These are phyloP conservation scores for Paraphaeosphaeria sporulosa DNA, from an alignment of 2,329 filamentous ascomycete genomes.

Conservation along the genomic window DNA sequence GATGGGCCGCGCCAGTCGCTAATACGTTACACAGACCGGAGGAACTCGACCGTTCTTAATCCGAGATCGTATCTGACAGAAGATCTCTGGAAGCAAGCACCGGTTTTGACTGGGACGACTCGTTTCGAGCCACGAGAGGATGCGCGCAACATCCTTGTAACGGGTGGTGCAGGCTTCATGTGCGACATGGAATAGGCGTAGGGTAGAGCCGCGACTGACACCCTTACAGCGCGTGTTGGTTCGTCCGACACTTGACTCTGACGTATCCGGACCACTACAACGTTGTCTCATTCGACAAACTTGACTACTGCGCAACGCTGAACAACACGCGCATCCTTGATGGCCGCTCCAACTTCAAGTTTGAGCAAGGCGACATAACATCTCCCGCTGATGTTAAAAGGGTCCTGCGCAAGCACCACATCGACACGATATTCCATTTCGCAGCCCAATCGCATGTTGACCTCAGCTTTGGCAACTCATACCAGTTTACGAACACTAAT, in stretches of 20 bases:
- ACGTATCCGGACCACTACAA: slow-evolving; percentile 79
- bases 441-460: slow-evolving; percentile 88
- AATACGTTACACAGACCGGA: slow-evolving; percentile 33
- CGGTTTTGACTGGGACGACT: slow-evolving; percentile 72
- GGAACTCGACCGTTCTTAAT: slow-evolving; percentile 51
- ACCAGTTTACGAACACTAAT: slow-evolving; percentile 81
- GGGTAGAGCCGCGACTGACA: slow-evolving; percentile 23
- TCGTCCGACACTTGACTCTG: slow-evolving; percentile 77
- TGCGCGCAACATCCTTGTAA: slow-evolving; percentile 83
- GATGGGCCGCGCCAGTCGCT: slow-evolving; percentile 12
- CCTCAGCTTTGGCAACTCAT: slow-evolving; percentile 82
- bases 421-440: slow-evolving; percentile 85
- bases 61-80: slow-evolving; percentile 58
- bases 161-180: slow-evolving; percentile 87
- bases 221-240: slow-evolving; percentile 74
- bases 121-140: slow-evolving; percentile 73
- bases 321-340: slow-evolving; percentile 79
- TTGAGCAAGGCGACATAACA: slow-evolving; percentile 81
- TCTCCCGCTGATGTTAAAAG: slow-evolving; percentile 73
- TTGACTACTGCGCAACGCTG: slow-evolving; percentile 81
- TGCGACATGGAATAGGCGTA: slow-evolving; percentile 53
- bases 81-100: slow-evolving; percentile 75
- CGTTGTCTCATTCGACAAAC: slow-evolving; percentile 82
- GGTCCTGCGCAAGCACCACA: slow-evolving; percentile 73
- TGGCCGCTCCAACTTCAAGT: slow-evolving; percentile 74